Conservation (phyloP, 164 flowering plant genomes). For the Aristolochia fimbriata region DNA sequence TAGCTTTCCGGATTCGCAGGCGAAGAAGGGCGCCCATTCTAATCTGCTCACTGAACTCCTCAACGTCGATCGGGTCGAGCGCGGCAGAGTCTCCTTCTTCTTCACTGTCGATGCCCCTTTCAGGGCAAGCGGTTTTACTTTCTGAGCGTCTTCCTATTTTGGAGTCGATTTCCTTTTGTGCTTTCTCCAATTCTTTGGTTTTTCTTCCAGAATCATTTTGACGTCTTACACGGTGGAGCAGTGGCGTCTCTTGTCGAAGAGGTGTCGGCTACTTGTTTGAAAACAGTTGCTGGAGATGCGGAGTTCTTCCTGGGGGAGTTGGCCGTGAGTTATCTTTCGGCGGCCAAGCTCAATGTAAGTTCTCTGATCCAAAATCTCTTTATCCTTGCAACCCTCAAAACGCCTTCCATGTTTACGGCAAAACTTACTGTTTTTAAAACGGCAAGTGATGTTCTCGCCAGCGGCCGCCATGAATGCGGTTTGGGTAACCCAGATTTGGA, state of each 20-base stretch:
- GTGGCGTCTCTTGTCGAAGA: slow-evolving; percentile 5
- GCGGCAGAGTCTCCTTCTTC: slow-evolving; percentile 26
- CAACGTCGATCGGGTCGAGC: slow-evolving; percentile 21
- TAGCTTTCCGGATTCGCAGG: slow-evolving; percentile 6
- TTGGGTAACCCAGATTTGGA: too few species aligned
- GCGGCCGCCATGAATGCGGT: too few species aligned
- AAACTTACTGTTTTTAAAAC: too few species aligned
- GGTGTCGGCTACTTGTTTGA: slow-evolving; percentile 5
- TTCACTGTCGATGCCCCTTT: slow-evolving; percentile 25
- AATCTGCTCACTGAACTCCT: slow-evolving; percentile 20
- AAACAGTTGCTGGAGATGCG: slow-evolving; percentile 8
- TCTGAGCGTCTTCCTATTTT: neutral
- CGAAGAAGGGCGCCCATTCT: slow-evolving; percentile 1
- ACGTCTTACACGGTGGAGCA: slow-evolving; percentile 12
- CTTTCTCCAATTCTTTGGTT: neutral
- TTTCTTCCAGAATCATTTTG: slow-evolving; percentile 1
- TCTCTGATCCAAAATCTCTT: too few species aligned
- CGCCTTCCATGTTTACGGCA: too few species aligned
- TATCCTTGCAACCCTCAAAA: too few species aligned
- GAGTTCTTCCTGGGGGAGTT: slow-evolving; percentile 8
- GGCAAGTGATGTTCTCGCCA: too few species aligned
- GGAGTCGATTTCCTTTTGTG: neutral
- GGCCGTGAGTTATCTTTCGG: slow-evolving; percentile 5
- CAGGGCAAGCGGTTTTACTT: slow-evolving; percentile 3
- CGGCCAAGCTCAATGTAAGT: slow-evolving; percentile 3